Conservation (phyloP, 345 rosid genomes). For the Viola odorata region DNA sequence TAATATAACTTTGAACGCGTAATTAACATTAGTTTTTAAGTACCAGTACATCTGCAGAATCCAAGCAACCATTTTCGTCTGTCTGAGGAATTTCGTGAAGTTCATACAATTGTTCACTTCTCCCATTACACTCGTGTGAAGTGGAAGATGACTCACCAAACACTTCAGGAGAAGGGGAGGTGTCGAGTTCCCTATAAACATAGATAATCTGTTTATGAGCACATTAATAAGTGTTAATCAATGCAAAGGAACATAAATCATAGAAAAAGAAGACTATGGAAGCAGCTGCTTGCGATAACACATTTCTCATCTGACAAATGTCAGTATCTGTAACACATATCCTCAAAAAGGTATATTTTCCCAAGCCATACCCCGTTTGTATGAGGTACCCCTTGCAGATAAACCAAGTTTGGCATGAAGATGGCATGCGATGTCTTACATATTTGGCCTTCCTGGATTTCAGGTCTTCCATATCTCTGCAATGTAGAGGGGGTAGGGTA, state of each 20-base stretch:
- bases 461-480: slow-evolving; percentile 63
- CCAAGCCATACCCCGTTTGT: slow-evolving; percentile 45
- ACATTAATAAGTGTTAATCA: background rate
- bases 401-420: slow-evolving; percentile 68
- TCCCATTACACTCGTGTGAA: too few relatives aligned
- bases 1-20: too few relatives aligned
- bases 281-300: too few relatives aligned
- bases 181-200: background rate
- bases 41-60: too few relatives aligned
- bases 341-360: too few relatives aligned
- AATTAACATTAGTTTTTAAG: too few relatives aligned
- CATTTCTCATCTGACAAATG: background rate
- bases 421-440: slow-evolving; percentile 51
- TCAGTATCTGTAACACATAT: too few relatives aligned
- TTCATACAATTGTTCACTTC: too few relatives aligned
- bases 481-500: slow-evolving; percentile 16
- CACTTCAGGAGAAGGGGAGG: too few relatives aligned
- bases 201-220: background rate
- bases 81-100: too few relatives aligned
- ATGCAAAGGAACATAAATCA: background rate
- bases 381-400: slow-evolving; percentile 62
- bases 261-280: background rate
- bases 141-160: too few relatives aligned
- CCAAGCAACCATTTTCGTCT: too few relatives aligned
- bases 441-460: slow-evolving; percentile 75